A percentile compares a stretch with the other conserved stretches of the same genome.
These are phyloP conservation scores for Dendrobium officinale DNA, from an alignment of 106 monocot species.

Conservation along the genomic window DNA sequence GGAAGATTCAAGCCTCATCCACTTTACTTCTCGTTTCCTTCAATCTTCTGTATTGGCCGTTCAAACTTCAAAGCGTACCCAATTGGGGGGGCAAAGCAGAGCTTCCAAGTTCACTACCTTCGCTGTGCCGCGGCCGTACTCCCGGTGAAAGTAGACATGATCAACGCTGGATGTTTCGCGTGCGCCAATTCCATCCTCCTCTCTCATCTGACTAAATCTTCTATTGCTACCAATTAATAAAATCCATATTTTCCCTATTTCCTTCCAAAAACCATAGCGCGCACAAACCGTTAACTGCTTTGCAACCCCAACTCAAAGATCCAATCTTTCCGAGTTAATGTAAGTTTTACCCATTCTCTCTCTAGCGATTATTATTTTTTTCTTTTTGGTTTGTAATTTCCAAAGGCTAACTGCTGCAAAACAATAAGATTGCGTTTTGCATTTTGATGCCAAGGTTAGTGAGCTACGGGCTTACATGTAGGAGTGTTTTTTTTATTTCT, in stretches of 20 bases:
- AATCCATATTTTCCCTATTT: not conserved
- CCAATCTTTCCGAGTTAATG: not conserved
- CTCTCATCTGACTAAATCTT: not conserved
- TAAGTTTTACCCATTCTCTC: not conserved
- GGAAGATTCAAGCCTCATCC: too few relatives aligned
- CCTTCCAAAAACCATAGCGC: not conserved
- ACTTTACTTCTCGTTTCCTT: too few relatives aligned
- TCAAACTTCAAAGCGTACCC: too few relatives aligned
- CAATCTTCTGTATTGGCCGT: too few relatives aligned
- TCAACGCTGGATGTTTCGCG: not conserved
- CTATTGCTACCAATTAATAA: too few relatives aligned
- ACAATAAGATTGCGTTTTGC: not conserved
- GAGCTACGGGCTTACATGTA: too few relatives aligned
- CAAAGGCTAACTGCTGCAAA: not conserved
- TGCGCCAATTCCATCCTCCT: slow-evolving; percentile 3
- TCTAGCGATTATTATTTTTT: not conserved
- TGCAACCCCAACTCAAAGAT: not conserved
- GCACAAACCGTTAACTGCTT: not conserved
- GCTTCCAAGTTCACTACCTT: not conserved
- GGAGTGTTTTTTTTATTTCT: not conserved
- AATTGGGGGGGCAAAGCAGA: not conserved
- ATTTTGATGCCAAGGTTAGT: too few relatives aligned
- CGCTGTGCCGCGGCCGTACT: not conserved
- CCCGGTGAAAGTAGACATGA: not conserved
- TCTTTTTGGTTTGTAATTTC: not conserved